Base-by-base conservation (phyloP, 2,329 filamentous ascomycete genomes). In the Paraphaeosphaeria sporulosa region DNA sequence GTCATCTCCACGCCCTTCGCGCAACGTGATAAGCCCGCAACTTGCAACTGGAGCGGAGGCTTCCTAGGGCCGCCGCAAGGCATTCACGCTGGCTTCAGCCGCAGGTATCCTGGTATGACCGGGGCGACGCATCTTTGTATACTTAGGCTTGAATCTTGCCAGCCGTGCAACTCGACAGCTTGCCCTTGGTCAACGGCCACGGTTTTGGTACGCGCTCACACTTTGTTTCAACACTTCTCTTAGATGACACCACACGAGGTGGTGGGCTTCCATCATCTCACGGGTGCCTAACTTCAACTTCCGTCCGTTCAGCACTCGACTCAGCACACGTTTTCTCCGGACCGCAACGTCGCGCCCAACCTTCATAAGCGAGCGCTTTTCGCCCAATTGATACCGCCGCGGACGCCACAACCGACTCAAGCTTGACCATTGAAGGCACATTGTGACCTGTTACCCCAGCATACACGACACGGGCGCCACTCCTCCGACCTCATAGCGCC, bases 21-120 rank as follows among this genome's bases (percentile, higher is more conserved):
- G 7, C 42, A 68, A 66, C 60, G 58, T 66, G 65, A 68, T 68
- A 68, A 64, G 55, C 42, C 59, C 60, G 59, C 38, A 36, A 30
- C 27, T 49, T 21, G 17, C 48, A 19, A 68, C 54, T 66, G 53
- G 64, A 54, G 19, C 36, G 49, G 40, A 21, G 19, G 32, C 40
- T 7, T 36, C 27, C 38, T 44, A n/a, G 42, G 21, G 34, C 43
- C 13, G 19, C 34, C 25, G 57, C 57, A 61, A 68, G 65, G 65
- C 65, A 68, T 57, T 59, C 23, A 61, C 27, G 19, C 43, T 36
- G 27, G 25, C 36, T 53, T 62, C 60, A 66, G 64, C 64, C 64
- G 64, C 62, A 62, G 43, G 19, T 47, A 57, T 40, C 56, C 59
- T 61, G n/a, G 23, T 38, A 23, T 25, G 21, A 30, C 34, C 50